Evolutionary conservation across 345 rosid species (phyloP).

Genomic region (Odontarrhena argentea): DNA sequence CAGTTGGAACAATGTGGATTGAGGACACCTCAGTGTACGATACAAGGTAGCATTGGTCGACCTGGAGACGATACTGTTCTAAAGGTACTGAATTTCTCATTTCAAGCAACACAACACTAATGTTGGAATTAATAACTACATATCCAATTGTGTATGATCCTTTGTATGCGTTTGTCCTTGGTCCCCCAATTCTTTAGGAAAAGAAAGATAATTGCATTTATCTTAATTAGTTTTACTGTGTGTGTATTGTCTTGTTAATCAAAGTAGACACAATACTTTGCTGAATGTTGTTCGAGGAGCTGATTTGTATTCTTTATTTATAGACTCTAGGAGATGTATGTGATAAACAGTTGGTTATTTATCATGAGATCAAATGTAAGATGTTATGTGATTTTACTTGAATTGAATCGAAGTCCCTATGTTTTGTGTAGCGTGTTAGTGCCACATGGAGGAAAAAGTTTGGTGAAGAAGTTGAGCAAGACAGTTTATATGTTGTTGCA

Average conservation of each 20-base stretch:
- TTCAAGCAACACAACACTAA: background rate
- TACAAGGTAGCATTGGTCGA: conserved; percentile 73
- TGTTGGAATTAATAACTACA: conserved; percentile 2
- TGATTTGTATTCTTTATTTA: no score
- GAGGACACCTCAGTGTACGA: conserved; percentile 88
- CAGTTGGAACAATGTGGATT: conserved; percentile 84
- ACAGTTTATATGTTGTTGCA: conserved; percentile 54
- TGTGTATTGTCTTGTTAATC: conserved; percentile 10
- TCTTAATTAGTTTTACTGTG: no score
- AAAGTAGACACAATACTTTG: background rate
- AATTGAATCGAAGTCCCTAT: background rate
- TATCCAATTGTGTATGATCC: background rate
- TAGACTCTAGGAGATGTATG: background rate
- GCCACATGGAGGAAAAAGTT: conserved; percentile 79
- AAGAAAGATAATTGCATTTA: background rate
- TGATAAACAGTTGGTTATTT: conserved; percentile 6
- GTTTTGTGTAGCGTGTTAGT: conserved; percentile 55
- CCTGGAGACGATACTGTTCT: conserved; percentile 53
- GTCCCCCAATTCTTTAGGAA: background rate
- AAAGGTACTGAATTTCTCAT: conserved; percentile 48
- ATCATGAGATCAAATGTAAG: background rate
- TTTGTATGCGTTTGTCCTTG: background rate
- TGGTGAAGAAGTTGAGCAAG: conserved; percentile 65
- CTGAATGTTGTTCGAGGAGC: no score
- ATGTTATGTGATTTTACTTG: conserved; percentile 7